Evolutionary conservation across 768 basidiomycete species (phyloP).

Genomic region (Russula compacta): DNA sequence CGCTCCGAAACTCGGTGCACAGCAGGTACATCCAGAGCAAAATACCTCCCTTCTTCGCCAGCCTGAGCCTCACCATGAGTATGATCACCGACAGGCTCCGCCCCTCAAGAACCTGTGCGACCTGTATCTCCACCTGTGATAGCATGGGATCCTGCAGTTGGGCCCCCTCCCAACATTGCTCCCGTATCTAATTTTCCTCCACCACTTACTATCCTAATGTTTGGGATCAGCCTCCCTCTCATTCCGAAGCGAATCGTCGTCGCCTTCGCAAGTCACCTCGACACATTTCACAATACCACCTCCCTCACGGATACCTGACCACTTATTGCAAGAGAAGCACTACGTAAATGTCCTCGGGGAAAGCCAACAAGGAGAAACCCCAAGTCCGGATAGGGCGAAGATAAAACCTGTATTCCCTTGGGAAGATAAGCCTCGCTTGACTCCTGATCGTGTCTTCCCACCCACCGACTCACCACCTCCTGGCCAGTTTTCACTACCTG

Average conservation of each 20-base stretch:
- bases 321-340: slow-evolving; percentile 60
- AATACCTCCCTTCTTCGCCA: slow-evolving; percentile 16
- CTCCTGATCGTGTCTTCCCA: slow-evolving; percentile 65
- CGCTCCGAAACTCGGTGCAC: slow-evolving; percentile 21
- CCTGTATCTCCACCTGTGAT: slow-evolving; percentile 55
- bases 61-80: slow-evolving; percentile 22
- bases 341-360: slow-evolving; percentile 51
- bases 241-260: slow-evolving; percentile 30
- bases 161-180: slow-evolving; percentile 63
- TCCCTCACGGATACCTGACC: slow-evolving; percentile 53
- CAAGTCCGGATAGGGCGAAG: slow-evolving; percentile 59
- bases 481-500: slow-evolving; percentile 17
- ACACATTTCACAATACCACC: slow-evolving; percentile 56
- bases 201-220: slow-evolving; percentile 75
- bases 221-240: slow-evolving; percentile 63
- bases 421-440: slow-evolving; percentile 67
- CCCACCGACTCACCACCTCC: slow-evolving; percentile 20
- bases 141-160: slow-evolving; percentile 72
- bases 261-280: slow-evolving; percentile 19
- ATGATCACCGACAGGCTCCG: slow-evolving; percentile 20
- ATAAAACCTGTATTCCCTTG: slow-evolving; percentile 88
- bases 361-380: slow-evolving; percentile 36
- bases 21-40: slow-evolving; percentile 21
- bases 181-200: slow-evolving; percentile 55
- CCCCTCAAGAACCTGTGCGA: slow-evolving; percentile 30